A percentile compares a stretch with the other conserved stretches of the same genome.
Conservation (phyloP, 2,329 filamentous ascomycete genomes). For the Phialophora expanda region DNA sequence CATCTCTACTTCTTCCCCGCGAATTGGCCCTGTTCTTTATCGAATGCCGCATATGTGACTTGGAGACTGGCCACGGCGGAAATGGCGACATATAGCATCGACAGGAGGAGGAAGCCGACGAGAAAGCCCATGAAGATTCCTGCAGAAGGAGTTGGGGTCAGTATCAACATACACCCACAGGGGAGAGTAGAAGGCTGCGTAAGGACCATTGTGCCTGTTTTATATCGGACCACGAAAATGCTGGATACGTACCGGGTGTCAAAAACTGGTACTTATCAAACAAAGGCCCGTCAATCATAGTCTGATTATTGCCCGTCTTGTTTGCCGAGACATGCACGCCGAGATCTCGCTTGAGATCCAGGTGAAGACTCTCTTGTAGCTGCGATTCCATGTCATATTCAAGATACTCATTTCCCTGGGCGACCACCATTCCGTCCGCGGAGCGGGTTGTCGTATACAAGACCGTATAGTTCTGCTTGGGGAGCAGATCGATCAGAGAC, state of each 20-base stretch:
- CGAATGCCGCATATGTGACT: conserved; percentile 92
- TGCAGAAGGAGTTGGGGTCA: conserved; percentile 45
- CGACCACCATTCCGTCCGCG: conserved; percentile 40
- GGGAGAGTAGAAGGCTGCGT: background rate
- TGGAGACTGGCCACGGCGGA: conserved; percentile 78
- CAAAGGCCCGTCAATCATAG: conserved; percentile 53
- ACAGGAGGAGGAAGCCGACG: conserved; percentile 71
- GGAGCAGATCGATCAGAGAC: conserved; percentile 54
- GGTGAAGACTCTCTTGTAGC: conserved; percentile 67
- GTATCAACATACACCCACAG: background rate
- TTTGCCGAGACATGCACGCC: conserved; percentile 41
- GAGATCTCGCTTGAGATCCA: conserved; percentile 74
- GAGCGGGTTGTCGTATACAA: conserved; percentile 72
- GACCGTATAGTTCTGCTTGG: conserved; percentile 69
- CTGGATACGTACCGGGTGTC: conserved; percentile 70
- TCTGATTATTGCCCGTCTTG: conserved; percentile 40
- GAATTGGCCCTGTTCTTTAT: conserved; percentile 89
- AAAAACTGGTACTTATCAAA: conserved; percentile 97
- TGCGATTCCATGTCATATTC: conserved; percentile 69
- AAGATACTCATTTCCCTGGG: conserved; percentile 40
- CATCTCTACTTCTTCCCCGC: conserved; percentile 35
- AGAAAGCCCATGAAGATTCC: conserved; percentile 88
- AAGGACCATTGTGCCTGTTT: background rate
- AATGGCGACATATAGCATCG: conserved; percentile 79
- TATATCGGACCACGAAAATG: background rate